These are phyloP conservation scores for Cladosporium sp. DNA, from an alignment of 2,329 filamentous ascomycete species.

Conservation along the genomic window DNA sequence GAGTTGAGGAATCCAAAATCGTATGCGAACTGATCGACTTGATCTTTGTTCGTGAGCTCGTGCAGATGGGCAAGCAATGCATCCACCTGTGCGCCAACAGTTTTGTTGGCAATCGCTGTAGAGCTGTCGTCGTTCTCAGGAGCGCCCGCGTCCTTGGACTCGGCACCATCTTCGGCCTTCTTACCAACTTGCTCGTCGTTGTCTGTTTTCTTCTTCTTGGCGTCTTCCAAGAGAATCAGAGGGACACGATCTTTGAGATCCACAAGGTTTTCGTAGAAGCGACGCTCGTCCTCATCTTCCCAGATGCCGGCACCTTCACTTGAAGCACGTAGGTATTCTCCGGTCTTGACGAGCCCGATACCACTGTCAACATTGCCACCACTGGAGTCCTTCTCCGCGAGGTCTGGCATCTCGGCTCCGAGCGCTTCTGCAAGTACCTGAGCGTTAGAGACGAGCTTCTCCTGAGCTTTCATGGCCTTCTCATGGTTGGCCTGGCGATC, in stretches of 20 bases:
- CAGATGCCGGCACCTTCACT: conserved; percentile 90
- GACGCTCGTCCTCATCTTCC: conserved; percentile 96
- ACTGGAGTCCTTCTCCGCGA: conserved; percentile 73
- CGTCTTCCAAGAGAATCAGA: conserved; percentile 84
- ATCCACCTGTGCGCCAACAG: conserved; percentile 93
- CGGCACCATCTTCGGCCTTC: conserved; percentile 51
- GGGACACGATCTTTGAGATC: conserved; percentile 95
- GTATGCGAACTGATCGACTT: conserved; percentile 84
- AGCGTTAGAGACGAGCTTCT: conserved; percentile 82
- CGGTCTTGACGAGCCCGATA: conserved; percentile 89
- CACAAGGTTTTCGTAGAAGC: conserved; percentile 95
- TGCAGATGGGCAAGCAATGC: conserved; percentile 80
- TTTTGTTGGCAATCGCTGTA: conserved; percentile 94
- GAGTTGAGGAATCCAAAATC: conserved; percentile 99
- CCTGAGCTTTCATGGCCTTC: conserved; percentile 84
- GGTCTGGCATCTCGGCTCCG: conserved; percentile 85
- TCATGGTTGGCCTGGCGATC: conserved; percentile 95
- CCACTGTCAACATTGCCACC: conserved; percentile 62
- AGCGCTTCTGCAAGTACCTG: conserved; percentile 86
- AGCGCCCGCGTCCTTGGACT: conserved; percentile 47
- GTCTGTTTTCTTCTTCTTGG: conserved; percentile 87
- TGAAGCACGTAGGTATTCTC: conserved; percentile 85
- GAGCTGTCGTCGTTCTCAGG: conserved; percentile 71
- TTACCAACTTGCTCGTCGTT: conserved; percentile 75
- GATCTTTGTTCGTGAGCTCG: conserved; percentile 84